Evolutionary conservation across 768 basidiomycete species (phyloP), one percentile per base, ranked within the genome.

Genomic region (Fibroporia radiculosa): DNA sequence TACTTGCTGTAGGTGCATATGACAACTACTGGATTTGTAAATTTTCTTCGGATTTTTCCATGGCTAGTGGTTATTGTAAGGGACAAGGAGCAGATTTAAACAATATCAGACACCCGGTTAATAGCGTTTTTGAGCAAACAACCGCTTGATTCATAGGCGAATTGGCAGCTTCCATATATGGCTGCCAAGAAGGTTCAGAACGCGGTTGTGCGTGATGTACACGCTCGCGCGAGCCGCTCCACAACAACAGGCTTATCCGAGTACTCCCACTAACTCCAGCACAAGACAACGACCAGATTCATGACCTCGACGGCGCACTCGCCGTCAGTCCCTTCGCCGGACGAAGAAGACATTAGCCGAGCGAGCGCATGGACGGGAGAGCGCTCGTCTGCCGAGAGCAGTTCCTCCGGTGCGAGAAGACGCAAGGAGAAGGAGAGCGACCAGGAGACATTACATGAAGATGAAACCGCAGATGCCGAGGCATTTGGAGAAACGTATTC

Each of bases 341-440:
- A 66, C 4, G 76, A 74, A 46, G 71, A 73, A 45, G 74, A 79
- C 50, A 66, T 76, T 49, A 57, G 59, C 39, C 53, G 61, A 13
- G 61, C 63, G 18, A 54, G 51, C 32, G 58, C 50, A 14, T 69
- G 66, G 70, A 55, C 60, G 34, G 57, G 65, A 44, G 57, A 67
- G 58, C 64, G 34, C 38, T 42, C n/a, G 54, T 59, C 13, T 43
- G 46, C 41, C 52, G 59, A 20, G 48, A 52, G 20, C 18, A 28
- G 32, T 29, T 29, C 22, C 58, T 54, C 57, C 55, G 48, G 56
- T 48, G 51, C 50, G 50, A 59, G 53, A 44, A 67, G 67, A 60
- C 64, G 58, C 47, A 63, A 72, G 61, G 52, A 22, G 38, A 40
- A 38, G 37, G 25, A 35, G 56, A 54, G 59, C 41, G 57, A 48